Evolutionary conservation across 345 rosid species (phyloP), one percentile per base, ranked within the genome.

Genomic region (Dipteronia dyeriana): DNA sequence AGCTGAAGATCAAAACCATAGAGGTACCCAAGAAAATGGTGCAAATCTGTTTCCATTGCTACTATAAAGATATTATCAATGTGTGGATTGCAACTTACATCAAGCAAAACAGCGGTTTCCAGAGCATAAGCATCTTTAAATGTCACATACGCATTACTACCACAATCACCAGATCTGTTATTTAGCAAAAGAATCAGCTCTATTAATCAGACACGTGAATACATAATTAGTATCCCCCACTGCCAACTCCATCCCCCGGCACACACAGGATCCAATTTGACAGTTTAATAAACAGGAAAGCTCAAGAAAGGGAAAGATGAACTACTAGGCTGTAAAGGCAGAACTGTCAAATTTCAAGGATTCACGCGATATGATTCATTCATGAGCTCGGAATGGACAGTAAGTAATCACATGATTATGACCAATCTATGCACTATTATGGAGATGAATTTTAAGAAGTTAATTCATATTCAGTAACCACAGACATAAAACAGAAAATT

Each of bases 81-180:
- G 73, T 23, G 31, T 7, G 19, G 66, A 66, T 34, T n/a, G 61
- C 41, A 75, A 80, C 95, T 90, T 85, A 91, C 98, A 82, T 84
- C 91, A 82, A 95, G 98, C 80, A 93, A 88, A 70, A 95, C 74
- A 7, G 97, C 99, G 75, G 97, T 95, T 77, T 90, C 91, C 65
- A 95, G 75, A 74, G 93, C 91, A 82, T 90, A 91, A 29, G 89
- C 87, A 81, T 90, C 91, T 82, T 76, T 83, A 75, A 93, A 93
- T 68, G 97, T 91, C 79, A 93, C 96, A 78, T 90, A 89, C 25
- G 98, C 97, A 19, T 98, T 82, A 57, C 88, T 81, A 10, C 92
- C 88, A 83, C 87, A 76, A 34, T 86, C 95, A 41, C 89, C 85
- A 13, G 83, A 87, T 51, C 98, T 95, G 91, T 70, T 76, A 68